These are phyloP conservation scores for Sporothrix luriei DNA, from an alignment of 2,329 filamentous ascomycete species.

Conservation along the genomic window DNA sequence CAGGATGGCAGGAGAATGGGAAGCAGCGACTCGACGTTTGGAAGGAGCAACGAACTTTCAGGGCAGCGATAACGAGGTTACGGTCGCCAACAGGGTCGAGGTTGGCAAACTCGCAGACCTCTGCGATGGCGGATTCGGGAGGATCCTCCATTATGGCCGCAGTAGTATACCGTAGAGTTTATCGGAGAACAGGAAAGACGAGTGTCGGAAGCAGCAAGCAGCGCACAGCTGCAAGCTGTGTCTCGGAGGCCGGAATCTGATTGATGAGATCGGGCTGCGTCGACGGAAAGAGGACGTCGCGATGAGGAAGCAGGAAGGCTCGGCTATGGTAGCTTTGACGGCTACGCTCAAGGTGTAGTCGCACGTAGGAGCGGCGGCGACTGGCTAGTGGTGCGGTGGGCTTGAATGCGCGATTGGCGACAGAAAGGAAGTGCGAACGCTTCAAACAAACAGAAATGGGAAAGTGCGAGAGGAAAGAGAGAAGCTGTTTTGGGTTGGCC, in stretches of 20 bases:
- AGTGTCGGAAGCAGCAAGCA: constrained; percentile 6
- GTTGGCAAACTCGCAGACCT: constrained; percentile 49
- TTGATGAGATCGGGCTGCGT: background rate
- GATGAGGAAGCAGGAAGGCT: background rate
- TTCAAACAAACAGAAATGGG: background rate
- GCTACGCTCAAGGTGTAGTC: background rate
- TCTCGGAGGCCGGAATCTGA: background rate
- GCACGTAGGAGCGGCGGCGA: background rate
- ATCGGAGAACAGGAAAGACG: background rate
- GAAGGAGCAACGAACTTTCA: constrained; percentile 41
- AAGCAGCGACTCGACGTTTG: background rate
- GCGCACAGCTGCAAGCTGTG: constrained; percentile 27
- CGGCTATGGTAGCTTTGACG: background rate
- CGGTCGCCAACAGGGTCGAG: constrained; percentile 46
- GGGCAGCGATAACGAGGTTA: constrained; percentile 46
- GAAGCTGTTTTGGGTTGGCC: constrained; percentile 3
- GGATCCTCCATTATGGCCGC: constrained; percentile 42
- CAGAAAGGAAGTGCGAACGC: background rate
- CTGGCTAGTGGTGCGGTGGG: background rate
- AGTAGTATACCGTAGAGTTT: background rate
- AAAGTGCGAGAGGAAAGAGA: background rate
- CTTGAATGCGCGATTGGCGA: background rate
- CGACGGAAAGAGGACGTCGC: background rate
- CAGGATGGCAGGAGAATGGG: background rate
- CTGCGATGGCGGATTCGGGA: constrained; percentile 43